Percentiles rank a stretch among this genome's conserved stretches.
These are phyloP conservation scores for Sporisorium graminicola DNA, from an alignment of 1,284 basidiomycete genomes.

Conservation along the genomic window DNA sequence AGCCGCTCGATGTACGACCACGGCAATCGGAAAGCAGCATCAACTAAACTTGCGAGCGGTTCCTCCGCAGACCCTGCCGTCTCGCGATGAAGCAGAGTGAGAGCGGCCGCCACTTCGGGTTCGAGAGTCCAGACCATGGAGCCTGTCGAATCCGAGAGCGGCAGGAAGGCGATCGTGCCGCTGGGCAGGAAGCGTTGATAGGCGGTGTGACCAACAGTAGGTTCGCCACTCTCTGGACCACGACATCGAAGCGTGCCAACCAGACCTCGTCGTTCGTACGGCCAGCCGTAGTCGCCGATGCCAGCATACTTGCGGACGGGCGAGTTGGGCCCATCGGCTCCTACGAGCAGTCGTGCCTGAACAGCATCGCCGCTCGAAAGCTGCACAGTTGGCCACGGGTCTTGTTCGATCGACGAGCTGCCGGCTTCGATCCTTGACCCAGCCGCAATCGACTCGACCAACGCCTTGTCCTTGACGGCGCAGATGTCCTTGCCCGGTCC, in stretches of 20 bases:
- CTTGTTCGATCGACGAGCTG: conserved; percentile 66
- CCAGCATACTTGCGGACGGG: conserved; percentile 89
- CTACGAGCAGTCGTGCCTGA: conserved; percentile 75
- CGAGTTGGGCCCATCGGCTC: conserved; percentile 94
- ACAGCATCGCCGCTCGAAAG: conserved; percentile 15
- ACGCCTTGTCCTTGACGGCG: conserved; percentile 77
- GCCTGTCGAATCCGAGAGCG: conserved; percentile 78
- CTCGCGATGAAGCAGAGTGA: conserved; percentile 77
- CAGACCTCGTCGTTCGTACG: conserved; percentile 88
- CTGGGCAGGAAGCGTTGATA: conserved; percentile 96
- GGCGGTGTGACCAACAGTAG: conserved; percentile 74
- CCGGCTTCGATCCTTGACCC: conserved; percentile 22
- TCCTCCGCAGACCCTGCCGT: conserved; percentile 67
- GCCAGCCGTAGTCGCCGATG: conserved; percentile 90
- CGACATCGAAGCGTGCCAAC: conserved; percentile 81
- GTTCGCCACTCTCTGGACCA: conserved; percentile 38
- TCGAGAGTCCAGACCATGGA: conserved; percentile 96
- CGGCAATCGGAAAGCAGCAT: conserved; percentile 90
- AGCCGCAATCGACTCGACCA: conserved; percentile 76
- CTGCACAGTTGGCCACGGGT: conserved; percentile 50
- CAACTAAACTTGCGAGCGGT: conserved; percentile 82
- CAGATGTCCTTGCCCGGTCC: conserved; percentile 42
- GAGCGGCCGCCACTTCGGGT: conserved; percentile 80
- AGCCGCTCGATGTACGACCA: conserved; percentile 81
- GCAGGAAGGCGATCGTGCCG: conserved; percentile 85